phyloP scores from a whole-genome alignment of 1,284 basidiomycete species.

The Ustilago lituana region DNA sequence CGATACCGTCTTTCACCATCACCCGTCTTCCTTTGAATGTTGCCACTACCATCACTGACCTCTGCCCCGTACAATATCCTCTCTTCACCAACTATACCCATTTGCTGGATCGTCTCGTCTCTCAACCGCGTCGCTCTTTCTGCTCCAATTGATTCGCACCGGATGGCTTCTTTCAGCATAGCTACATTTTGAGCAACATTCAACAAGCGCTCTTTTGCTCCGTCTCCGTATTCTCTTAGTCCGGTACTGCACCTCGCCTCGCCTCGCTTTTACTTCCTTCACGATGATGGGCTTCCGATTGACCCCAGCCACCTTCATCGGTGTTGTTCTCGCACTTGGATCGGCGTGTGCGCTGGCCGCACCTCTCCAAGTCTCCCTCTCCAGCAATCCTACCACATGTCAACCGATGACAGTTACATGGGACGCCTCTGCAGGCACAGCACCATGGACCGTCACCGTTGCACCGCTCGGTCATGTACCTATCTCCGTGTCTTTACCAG shows the following conservation, averaged over 20 bases:
- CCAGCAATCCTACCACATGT: slow-evolving; percentile 36
- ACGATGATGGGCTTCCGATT: neutral
- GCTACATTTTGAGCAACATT: too few species aligned
- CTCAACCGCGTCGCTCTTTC: neutral
- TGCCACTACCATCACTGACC: neutral
- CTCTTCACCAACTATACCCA: too few species aligned
- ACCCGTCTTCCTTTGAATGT: neutral
- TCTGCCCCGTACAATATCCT: neutral
- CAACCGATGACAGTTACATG: slow-evolving; percentile 28
- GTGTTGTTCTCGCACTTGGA: slow-evolving; percentile 12
- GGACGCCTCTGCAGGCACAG: slow-evolving; percentile 38
- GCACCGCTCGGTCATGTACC: slow-evolving; percentile 45
- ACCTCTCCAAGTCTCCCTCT: slow-evolving; percentile 34
- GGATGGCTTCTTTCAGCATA: too few species aligned
- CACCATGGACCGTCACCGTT: slow-evolving; percentile 46
- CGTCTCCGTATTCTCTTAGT: slow-evolving; percentile 3
- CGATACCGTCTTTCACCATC: neutral
- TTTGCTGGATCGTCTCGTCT: too few species aligned
- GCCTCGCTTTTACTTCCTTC: neutral
- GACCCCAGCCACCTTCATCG: neutral
- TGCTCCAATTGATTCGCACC: neutral
- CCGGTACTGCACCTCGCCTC: too few species aligned
- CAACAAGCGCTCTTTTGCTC: neutral
- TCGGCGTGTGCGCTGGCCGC: slow-evolving; percentile 33
- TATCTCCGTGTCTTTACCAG: slow-evolving; percentile 25